Evolutionary conservation across 441 rosid species (phyloP).

Genomic region (Raphanus hybrid): DNA sequence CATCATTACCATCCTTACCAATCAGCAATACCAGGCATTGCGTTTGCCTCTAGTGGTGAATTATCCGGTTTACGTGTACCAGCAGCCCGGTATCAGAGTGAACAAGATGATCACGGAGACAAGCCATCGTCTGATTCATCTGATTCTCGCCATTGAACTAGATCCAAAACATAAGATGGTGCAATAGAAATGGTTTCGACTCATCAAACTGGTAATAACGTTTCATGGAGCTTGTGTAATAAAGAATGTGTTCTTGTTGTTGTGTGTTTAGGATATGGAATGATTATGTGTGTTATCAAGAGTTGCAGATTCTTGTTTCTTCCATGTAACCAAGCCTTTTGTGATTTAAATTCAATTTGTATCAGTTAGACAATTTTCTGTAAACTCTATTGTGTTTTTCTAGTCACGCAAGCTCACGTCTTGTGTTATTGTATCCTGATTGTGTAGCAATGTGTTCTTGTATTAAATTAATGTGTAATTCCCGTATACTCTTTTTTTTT

Average conservation of each 20-base stretch:
- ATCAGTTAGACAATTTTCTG: conserved; percentile 31
- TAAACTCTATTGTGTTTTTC: conserved; percentile 13
- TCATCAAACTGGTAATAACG: neutral
- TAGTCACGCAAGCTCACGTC: conserved; percentile 6
- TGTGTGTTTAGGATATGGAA: neutral
- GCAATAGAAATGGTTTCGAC: neutral
- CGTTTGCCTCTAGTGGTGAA: conserved; percentile 57
- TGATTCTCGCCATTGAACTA: conserved; percentile 73
- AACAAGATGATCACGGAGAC: conserved; percentile 69
- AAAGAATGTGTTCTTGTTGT: conserved; percentile 26
- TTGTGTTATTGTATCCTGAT: conserved; percentile 28
- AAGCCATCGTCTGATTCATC: conserved; percentile 90
- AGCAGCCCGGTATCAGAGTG: conserved; percentile 84
- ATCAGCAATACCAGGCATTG: conserved; percentile 57
- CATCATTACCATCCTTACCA: conserved; percentile 24
- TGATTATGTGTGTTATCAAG: neutral
- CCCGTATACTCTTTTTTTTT: conserved; percentile 17
- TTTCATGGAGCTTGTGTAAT: conserved; percentile 11
- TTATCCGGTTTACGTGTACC: conserved; percentile 77
- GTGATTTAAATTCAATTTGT: conserved; percentile 32
- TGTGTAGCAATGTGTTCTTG: neutral
- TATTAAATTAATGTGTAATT: neutral
- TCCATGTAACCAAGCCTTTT: neutral
- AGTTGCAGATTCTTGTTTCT: conserved; percentile 50
- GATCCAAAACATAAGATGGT: conserved; percentile 8